A percentile compares a stretch with the other conserved stretches of the same genome.
Evolutionary conservation across 371 early-diverging fungal species (phyloP).

Genomic region (Apophysomyces trapeziformis): DNA sequence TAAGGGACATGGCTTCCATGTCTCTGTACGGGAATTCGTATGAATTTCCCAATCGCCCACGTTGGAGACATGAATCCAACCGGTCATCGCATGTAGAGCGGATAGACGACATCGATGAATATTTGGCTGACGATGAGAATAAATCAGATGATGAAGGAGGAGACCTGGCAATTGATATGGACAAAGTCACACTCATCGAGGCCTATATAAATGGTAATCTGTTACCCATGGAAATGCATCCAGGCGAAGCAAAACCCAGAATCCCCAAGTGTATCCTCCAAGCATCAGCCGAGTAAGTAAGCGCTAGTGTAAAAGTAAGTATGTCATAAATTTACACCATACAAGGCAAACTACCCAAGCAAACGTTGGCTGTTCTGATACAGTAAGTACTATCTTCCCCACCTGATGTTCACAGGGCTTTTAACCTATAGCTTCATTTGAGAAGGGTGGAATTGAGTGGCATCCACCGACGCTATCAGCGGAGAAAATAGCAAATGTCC

Average conservation of each 20-base stretch:
- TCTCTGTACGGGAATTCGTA: slow-evolving; percentile 13
- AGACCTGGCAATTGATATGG: slow-evolving; percentile 11
- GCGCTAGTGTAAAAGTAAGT: background rate
- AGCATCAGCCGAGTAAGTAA: background rate
- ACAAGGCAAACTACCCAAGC: background rate
- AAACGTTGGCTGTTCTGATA: background rate
- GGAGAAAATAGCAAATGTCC: no score
- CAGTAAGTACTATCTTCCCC: background rate
- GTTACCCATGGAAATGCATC: slow-evolving; percentile 35
- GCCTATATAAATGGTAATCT: slow-evolving; percentile 29
- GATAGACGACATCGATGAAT: slow-evolving; percentile 23
- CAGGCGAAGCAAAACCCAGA: slow-evolving; percentile 31
- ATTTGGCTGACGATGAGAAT: slow-evolving; percentile 14
- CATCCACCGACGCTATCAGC: background rate
- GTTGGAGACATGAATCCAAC: background rate
- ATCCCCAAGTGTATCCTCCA: slow-evolving; percentile 42
- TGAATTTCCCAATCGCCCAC: background rate
- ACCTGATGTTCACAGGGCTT: background rate
- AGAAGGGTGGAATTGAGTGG: background rate
- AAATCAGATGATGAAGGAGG: background rate
- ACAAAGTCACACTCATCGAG: slow-evolving; percentile 19
- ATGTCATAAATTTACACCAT: background rate
- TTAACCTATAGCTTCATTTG: background rate
- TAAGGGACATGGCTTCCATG: slow-evolving; percentile 24
- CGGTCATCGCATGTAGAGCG: background rate